phyloP scores from a whole-genome alignment of 73 alveolate species.

The Effrenium voratum region DNA sequence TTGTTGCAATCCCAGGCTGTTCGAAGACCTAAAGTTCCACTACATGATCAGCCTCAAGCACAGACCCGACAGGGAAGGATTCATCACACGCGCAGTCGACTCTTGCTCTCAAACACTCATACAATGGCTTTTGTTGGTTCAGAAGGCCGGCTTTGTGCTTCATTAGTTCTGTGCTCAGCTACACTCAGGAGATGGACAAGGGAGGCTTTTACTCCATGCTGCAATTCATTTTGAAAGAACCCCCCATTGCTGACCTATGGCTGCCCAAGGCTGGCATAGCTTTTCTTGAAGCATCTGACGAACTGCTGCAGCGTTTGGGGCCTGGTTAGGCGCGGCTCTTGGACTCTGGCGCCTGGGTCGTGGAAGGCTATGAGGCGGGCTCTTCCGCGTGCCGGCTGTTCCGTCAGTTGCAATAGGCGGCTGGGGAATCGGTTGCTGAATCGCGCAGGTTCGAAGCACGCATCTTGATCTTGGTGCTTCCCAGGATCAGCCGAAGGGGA shows the following conservation, averaged over 20 bases:
- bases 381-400: too few relatives aligned
- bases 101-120: too few relatives aligned
- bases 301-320: too few relatives aligned
- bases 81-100: not conserved
- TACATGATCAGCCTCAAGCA: constrained; percentile 15
- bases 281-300: too few relatives aligned
- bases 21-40: constrained; percentile 48
- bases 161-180: too few relatives aligned
- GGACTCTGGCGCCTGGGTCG: constrained; percentile 76
- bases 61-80: constrained; percentile 53
- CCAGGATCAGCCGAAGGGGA: constrained; percentile 25
- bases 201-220: constrained; percentile 53
- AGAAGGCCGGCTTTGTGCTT: not conserved
- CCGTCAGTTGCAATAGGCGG: too few relatives aligned
- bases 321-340: constrained; percentile 32
- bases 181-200: constrained; percentile 31
- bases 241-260: constrained; percentile 19
- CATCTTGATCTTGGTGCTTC: too few relatives aligned
- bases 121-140: not conserved
- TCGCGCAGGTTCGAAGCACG: too few relatives aligned
- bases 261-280: constrained; percentile 70
- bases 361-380: constrained; percentile 73
- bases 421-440: not conserved
- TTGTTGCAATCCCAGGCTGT: constrained; percentile 5
- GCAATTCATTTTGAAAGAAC: constrained; percentile 16